Percentiles rank a stretch among this genome's conserved stretches.
These are phyloP conservation scores for Cubamyces sp. DNA, from an alignment of 768 basidiomycete species.

Conservation along the genomic window DNA sequence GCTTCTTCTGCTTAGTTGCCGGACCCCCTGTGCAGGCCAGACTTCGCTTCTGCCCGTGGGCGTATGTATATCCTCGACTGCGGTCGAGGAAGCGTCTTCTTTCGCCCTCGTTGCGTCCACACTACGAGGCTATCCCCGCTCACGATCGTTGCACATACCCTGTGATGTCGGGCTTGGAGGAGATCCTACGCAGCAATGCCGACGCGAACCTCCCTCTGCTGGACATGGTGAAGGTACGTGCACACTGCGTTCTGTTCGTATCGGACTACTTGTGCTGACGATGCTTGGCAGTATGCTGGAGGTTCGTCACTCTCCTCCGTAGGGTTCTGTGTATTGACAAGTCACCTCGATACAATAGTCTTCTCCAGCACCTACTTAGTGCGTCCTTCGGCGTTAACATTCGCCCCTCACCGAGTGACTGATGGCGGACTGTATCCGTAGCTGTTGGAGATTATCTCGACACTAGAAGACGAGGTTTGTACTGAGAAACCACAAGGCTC, in stretches of 20 bases:
- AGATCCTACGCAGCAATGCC: neutral
- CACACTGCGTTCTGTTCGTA: too few relatives aligned
- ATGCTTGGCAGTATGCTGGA: neutral
- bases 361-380: neutral
- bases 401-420: neutral
- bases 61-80: too few relatives aligned
- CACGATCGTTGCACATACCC: neutral
- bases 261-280: neutral
- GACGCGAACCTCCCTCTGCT: slow-evolving; percentile 1
- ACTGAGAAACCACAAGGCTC: too few relatives aligned
- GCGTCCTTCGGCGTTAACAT: too few relatives aligned
- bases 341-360: neutral
- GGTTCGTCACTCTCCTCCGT: neutral
- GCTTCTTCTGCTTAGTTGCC: too few relatives aligned
- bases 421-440: neutral
- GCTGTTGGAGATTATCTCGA: neutral
- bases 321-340: neutral
- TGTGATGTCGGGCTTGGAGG: neutral
- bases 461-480: neutral
- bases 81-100: too few relatives aligned
- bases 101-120: too few relatives aligned
- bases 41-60: neutral
- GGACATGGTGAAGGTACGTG: slow-evolving; percentile 1
- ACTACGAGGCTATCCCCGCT: too few relatives aligned
- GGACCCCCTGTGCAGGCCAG: too few relatives aligned